Conservation (phyloP, 2,329 filamentous ascomycete genomes). For the Alternaria angustiovoidea region DNA sequence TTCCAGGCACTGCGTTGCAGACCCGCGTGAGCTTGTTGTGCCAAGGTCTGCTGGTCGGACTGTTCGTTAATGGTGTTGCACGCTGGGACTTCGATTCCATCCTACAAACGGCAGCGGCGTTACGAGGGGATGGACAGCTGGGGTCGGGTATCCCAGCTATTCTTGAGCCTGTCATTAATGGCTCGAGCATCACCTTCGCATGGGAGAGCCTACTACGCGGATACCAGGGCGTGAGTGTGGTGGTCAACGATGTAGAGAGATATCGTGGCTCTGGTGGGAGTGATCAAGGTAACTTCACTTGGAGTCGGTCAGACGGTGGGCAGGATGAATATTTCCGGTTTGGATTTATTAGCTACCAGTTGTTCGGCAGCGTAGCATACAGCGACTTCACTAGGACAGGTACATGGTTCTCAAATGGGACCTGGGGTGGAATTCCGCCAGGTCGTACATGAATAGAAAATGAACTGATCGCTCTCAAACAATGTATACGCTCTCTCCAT, state of each 20-base stretch:
- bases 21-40: constrained; percentile 86
- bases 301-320: constrained; percentile 58
- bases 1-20: constrained; percentile 88
- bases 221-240: constrained; percentile 80
- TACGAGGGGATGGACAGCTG: constrained; percentile 64
- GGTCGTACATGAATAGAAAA: constrained; percentile 15
- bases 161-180: constrained; percentile 48
- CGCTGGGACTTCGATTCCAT: constrained; percentile 92
- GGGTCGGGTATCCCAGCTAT: constrained; percentile 66
- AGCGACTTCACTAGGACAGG: constrained; percentile 48
- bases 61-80: constrained; percentile 93
- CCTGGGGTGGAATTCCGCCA: constrained; percentile 38
- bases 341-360: constrained; percentile 42
- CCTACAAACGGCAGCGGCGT: constrained; percentile 77
- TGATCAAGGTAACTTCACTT: constrained; percentile 63
- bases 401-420: constrained; percentile 42
- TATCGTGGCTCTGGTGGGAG: constrained; percentile 73
- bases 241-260: constrained; percentile 87
- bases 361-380: constrained; percentile 40
- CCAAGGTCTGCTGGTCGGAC: constrained; percentile 85
- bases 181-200: constrained; percentile 56
- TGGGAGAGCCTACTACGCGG: constrained; percentile 54
- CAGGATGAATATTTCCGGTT: constrained; percentile 47
- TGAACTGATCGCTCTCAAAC: neutral
- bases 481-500: neutral